A percentile compares a stretch with the other conserved stretches of the same genome.
These are phyloP conservation scores for Suhomyces maxii DNA, from an alignment of 1,139 yeast species.

Conservation along the genomic window DNA sequence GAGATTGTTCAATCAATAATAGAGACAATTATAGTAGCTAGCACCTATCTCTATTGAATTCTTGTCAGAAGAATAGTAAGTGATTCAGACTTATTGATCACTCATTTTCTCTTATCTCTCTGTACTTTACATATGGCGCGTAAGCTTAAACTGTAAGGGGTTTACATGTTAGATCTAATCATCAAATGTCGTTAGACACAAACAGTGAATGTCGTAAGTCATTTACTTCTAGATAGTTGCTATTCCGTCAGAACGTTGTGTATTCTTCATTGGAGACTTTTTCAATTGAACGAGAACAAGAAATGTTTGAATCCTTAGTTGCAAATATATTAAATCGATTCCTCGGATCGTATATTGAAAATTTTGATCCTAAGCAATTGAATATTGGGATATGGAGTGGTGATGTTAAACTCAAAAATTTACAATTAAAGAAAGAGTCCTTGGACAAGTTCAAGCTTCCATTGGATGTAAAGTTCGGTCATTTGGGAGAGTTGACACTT, in stretches of 20 bases:
- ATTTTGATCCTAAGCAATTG: slow-evolving; percentile 91
- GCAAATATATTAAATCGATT: slow-evolving; percentile 55
- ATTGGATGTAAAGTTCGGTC: slow-evolving; percentile 86
- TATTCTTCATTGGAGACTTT: not conserved
- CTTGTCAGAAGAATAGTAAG: not conserved
- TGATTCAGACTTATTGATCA: not conserved
- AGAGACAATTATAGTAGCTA: no score
- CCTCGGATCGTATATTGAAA: slow-evolving; percentile 78
- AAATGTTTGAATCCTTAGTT: slow-evolving; percentile 58
- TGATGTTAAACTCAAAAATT: slow-evolving; percentile 80
- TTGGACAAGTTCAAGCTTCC: slow-evolving; percentile 85
- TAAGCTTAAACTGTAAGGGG: slow-evolving; percentile 3
- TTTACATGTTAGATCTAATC: not conserved
- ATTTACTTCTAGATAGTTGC: not conserved
- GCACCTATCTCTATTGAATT: no score
- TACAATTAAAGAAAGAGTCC: slow-evolving; percentile 78
- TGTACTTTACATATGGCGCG: not conserved
- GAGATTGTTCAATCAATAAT: no score
- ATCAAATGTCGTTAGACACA: slow-evolving; percentile 1
- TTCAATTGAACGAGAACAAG: not conserved
- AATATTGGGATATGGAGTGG: slow-evolving; percentile 98
- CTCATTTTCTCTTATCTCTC: slow-evolving; percentile 4
- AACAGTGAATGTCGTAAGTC: no score
- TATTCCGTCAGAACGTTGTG: not conserved
- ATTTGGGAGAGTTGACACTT: slow-evolving; percentile 81